phyloP scores from a whole-genome alignment of 2,329 filamentous ascomycete species.

The Pseudogymnoascus sp. region DNA sequence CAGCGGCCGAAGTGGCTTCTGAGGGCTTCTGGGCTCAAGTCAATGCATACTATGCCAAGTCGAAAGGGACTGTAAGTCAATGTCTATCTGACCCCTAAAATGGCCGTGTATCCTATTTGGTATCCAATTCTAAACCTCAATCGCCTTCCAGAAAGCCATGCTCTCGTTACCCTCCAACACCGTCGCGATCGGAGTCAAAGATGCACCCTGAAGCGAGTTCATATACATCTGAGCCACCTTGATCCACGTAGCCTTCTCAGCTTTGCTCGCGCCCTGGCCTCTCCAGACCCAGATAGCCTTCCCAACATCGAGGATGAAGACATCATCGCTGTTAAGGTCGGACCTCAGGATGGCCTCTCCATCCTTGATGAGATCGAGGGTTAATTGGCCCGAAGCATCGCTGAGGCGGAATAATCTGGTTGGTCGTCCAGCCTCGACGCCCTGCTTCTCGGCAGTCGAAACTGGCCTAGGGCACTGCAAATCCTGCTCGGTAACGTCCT shows the following conservation, averaged over 20 bases:
- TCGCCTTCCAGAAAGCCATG: slow-evolving; percentile 37
- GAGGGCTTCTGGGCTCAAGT: background rate
- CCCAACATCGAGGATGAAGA: slow-evolving; percentile 55
- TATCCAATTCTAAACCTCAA: slow-evolving; percentile 25
- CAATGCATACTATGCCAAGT: background rate
- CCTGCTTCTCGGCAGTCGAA: slow-evolving; percentile 16
- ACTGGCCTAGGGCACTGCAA: slow-evolving; percentile 38
- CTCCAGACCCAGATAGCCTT: slow-evolving; percentile 58
- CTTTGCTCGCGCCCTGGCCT: slow-evolving; percentile 46
- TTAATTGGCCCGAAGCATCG: slow-evolving; percentile 48
- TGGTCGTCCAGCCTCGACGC: slow-evolving; percentile 13
- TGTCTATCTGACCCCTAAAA: background rate
- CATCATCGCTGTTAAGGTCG: slow-evolving; percentile 50
- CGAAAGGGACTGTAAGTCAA: background rate
- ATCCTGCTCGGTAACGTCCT: slow-evolving; percentile 32
- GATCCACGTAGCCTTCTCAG: slow-evolving; percentile 53
- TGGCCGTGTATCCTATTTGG: background rate
- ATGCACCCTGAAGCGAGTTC: slow-evolving; percentile 31
- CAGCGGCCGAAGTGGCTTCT: background rate
- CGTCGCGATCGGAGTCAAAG: slow-evolving; percentile 46
- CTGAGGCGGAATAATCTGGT: slow-evolving; percentile 51
- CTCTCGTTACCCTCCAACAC: slow-evolving; percentile 49
- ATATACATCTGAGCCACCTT: slow-evolving; percentile 49
- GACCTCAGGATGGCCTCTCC: slow-evolving; percentile 34
- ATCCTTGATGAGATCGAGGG: slow-evolving; percentile 51